A percentile compares a stretch with the other conserved stretches of the same genome.
These are phyloP conservation scores for Phytophthora ramorum DNA, from an alignment of 352 stramenopile genomes.

Conservation along the genomic window DNA sequence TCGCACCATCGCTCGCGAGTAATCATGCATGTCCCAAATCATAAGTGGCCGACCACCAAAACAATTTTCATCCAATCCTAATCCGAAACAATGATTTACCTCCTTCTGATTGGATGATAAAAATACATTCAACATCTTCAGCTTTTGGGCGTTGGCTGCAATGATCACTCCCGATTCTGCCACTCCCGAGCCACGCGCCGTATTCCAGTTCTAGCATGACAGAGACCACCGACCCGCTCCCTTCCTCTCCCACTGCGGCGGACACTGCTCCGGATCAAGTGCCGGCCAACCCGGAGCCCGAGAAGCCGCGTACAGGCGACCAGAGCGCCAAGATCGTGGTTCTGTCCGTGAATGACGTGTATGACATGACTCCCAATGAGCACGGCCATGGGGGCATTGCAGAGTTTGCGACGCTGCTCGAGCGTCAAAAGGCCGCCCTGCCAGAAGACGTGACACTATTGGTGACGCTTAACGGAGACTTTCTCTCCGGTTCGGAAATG, in stretches of 20 bases:
- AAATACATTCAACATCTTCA: constrained; percentile 7
- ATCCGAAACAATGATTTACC: not conserved
- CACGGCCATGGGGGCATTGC: constrained; percentile 65
- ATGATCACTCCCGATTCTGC: constrained; percentile 26
- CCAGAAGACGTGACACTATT: constrained; percentile 59
- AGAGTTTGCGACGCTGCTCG: constrained; percentile 69
- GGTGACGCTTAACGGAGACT: constrained; percentile 82
- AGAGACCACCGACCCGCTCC: constrained; percentile 26
- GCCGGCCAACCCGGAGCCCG: not conserved
- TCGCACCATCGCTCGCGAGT: not conserved
- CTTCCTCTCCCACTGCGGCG: constrained; percentile 11
- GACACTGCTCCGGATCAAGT: constrained; percentile 7
- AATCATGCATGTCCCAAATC: not conserved
- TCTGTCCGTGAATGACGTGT: constrained; percentile 80
- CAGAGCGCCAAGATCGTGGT: constrained; percentile 55
- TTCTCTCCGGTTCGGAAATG: constrained; percentile 75
- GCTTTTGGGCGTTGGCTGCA: constrained; percentile 4
- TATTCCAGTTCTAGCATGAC: constrained; percentile 11
- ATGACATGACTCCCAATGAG: constrained; percentile 74
- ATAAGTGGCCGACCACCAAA: not conserved
- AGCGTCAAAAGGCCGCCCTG: constrained; percentile 50
- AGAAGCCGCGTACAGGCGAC: constrained; percentile 27
- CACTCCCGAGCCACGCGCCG: not conserved
- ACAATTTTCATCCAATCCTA: constrained; percentile 11
- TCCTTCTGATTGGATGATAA: constrained; percentile 4